Conservation (phyloP, 257 asterid species). For the Solanum acaule region DNA sequence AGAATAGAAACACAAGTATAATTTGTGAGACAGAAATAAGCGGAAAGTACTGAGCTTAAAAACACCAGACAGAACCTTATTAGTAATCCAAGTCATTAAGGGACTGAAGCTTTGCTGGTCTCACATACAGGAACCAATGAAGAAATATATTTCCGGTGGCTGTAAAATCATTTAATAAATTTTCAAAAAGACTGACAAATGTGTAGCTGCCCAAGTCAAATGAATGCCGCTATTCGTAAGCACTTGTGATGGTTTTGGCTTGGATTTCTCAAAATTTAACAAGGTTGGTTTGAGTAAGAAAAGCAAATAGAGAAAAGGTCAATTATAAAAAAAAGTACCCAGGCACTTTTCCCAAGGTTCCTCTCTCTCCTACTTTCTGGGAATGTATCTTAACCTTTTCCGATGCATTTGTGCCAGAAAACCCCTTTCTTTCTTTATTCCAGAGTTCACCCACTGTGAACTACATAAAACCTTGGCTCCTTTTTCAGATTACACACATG, state of each 20-base stretch:
- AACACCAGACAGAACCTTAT: neutral
- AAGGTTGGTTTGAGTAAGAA: neutral
- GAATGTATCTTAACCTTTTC: neutral
- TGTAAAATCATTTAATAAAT: neutral
- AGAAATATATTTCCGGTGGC: neutral
- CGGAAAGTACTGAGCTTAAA: neutral
- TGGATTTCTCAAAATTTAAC: neutral
- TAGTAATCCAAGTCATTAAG: neutral
- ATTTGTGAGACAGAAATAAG: neutral
- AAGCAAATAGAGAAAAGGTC: neutral
- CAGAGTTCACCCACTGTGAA: neutral
- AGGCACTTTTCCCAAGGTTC: neutral
- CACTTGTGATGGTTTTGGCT: neutral
- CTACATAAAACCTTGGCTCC: neutral
- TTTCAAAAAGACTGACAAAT: neutral
- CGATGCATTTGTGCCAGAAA: neutral
- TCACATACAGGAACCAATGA: neutral
- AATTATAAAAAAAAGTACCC: neutral
- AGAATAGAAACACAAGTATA: slow-evolving; percentile 1
- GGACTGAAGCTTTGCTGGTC: neutral
- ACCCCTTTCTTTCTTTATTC: neutral
- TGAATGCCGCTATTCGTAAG: neutral
- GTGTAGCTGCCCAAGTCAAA: neutral
- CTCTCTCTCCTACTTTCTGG: neutral
- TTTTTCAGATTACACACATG: neutral